Percentiles rank a stretch among this genome's conserved stretches.
Evolutionary conservation across 345 rosid species (phyloP).

Genomic region (Eucalyptus viminalis): DNA sequence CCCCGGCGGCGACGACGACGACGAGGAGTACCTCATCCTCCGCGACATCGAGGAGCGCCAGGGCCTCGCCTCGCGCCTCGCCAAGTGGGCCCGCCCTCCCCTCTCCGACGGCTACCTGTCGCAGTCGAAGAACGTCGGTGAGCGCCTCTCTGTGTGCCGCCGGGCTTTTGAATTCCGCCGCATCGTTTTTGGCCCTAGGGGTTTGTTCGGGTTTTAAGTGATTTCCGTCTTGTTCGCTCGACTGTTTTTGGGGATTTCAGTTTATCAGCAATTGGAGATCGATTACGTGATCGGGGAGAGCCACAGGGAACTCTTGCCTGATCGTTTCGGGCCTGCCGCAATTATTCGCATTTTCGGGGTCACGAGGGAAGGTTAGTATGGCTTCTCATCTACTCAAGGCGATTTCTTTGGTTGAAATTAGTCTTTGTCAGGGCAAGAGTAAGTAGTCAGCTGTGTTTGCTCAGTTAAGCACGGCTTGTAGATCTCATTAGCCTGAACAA

Average conservation of each 20-base stretch:
- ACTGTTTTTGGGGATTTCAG: slow-evolving; percentile 10
- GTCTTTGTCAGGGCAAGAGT: not conserved
- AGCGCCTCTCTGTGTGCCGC: not conserved
- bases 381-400: not conserved
- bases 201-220: not conserved
- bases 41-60: slow-evolving; percentile 70
- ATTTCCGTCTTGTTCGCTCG: not conserved
- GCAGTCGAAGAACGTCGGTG: slow-evolving; percentile 46
- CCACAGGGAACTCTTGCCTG: slow-evolving; percentile 42
- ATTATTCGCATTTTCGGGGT: slow-evolving; percentile 84
- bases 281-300: slow-evolving; percentile 68
- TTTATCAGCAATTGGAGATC: slow-evolving; percentile 92
- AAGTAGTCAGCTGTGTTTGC: not conserved
- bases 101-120: slow-evolving; percentile 43
- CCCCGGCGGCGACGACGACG: slow-evolving; percentile 15
- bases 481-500: not conserved
- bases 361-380: slow-evolving; percentile 63
- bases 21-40: slow-evolving; percentile 62
- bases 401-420: not conserved
- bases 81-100: slow-evolving; percentile 75
- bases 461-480: not conserved
- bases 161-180: not conserved
- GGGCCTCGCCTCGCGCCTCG: slow-evolving; percentile 41
- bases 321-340: slow-evolving; percentile 73
- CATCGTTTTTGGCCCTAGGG: not conserved